Evolutionary conservation across 2,329 filamentous ascomycete species (phyloP), one percentile per base, ranked within the genome.

Genomic region (Juglanconis juglandina): DNA sequence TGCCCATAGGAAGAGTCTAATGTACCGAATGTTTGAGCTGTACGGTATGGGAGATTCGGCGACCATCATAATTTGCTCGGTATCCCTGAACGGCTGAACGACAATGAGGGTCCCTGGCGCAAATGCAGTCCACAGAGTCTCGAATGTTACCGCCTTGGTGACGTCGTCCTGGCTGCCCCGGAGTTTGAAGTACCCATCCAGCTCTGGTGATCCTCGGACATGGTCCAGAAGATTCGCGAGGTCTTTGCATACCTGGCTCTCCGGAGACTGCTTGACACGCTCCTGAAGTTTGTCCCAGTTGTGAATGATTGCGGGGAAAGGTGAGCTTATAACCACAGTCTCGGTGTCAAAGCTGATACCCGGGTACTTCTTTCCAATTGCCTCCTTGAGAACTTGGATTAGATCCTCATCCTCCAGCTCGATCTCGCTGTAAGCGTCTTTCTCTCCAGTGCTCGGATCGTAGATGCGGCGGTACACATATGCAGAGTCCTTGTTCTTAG

Each of bases 101-200:
- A 66, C 61, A 33, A 66, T 58, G 8, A 63, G 49, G 10, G 58
- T 60, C 32, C 57, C 59, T 6, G 64, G 64, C 2, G 59, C 53
- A 17, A 62, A 65, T 13, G 61, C 47, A 9, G 63, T 65, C 63
- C 63, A 65, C 8, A 65, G 50, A 11, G 59, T 60, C 33, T 65
- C 63, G 39, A 62, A 65, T 5, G 63, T 65, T 7, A 58, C 59
- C 14, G 58, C 52, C 11, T 60, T 65, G 53, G 44, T 41, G 52
- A 46, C 34, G 17, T 53, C 48, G 8, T 50, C 14, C 41, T 60
- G 58, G 24, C 44, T 42, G 8, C 63, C 58, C 14, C 59, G 61
- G 3, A 56, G 58, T 47, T 63, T 65, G 61, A 65, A 63, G 53
- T 65, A 65, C 24, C 61, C 49, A 33, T 60, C 58, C 17, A 65